These are phyloP conservation scores for Danielozyma ontarioensis DNA, from an alignment of 805 yeast species.

Conservation along the genomic window DNA sequence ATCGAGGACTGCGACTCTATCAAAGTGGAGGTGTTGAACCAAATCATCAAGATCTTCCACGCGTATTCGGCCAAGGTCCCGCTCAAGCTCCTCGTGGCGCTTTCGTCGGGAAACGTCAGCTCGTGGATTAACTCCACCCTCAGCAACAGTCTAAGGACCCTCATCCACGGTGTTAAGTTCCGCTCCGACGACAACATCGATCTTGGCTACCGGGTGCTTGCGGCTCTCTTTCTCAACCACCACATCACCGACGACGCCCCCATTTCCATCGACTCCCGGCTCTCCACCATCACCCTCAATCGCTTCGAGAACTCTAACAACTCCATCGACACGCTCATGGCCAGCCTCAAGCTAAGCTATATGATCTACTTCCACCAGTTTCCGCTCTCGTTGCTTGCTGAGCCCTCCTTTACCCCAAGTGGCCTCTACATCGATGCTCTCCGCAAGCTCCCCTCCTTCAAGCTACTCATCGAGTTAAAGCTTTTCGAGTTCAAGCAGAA, in stretches of 20 bases:
- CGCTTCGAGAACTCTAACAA: slow-evolving; percentile 35
- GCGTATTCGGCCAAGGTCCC: slow-evolving; percentile 23
- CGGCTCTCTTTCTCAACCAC: slow-evolving; percentile 26
- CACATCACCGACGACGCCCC: slow-evolving; percentile 14
- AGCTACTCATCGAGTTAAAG: slow-evolving; percentile 23
- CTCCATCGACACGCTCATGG: slow-evolving; percentile 34
- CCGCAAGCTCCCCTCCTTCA: slow-evolving; percentile 33
- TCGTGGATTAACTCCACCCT: slow-evolving; percentile 33
- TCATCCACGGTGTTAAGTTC: slow-evolving; percentile 27
- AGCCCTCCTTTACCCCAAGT: slow-evolving; percentile 6
- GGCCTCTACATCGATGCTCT: slow-evolving; percentile 17
- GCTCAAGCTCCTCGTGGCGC: slow-evolving; percentile 29
- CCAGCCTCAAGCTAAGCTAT: slow-evolving; percentile 31
- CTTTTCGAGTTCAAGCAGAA: slow-evolving; percentile 6
- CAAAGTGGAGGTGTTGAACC: slow-evolving; percentile 29
- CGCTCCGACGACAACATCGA: slow-evolving; percentile 26
- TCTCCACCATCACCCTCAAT: slow-evolving; percentile 22
- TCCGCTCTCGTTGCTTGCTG: slow-evolving; percentile 23
- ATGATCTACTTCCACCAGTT: slow-evolving; percentile 38
- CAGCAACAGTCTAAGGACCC: slow-evolving; percentile 22
- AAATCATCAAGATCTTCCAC: slow-evolving; percentile 25
- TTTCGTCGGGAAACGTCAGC: slow-evolving; percentile 30
- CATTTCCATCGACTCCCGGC: slow-evolving; percentile 18
- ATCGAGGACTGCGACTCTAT: slow-evolving; percentile 36
- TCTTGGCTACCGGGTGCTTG: slow-evolving; percentile 28